Base-by-base conservation (phyloP, 2,329 filamentous ascomycete genomes). In the Pezicula rhizophila region DNA sequence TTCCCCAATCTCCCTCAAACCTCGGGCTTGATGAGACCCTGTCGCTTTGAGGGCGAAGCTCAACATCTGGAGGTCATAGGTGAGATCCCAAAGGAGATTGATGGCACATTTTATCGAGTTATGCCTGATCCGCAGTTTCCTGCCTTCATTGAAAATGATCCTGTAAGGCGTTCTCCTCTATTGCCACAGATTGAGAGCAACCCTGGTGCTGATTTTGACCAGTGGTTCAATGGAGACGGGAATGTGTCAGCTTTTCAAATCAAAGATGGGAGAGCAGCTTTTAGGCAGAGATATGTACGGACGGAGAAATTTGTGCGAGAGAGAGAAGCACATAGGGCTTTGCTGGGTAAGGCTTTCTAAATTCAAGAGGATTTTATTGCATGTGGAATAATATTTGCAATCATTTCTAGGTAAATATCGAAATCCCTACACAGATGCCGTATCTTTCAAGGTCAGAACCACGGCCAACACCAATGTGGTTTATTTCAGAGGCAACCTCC, bases 381-480 rank as follows among this genome's bases (percentile, higher is more conserved):
- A 23, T 23, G 23, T 23, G 6, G 23, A 23, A 3, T 23, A 23
- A 23, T 23, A 7, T 23, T 5, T 23, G 23, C 23, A 7, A 23
- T 3, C 23, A 4, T 23, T 23, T 5, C 23, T 23, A 23, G 23
- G 23, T 0, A 65, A 70, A 34, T 80, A 80, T 52, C 67, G 78
- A 12, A 80, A 82, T 55, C 76, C 75, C 0, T 78, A 68, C 50
- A 79, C 75, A 6, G 74, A 78, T 57, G 73, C 74, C 44, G 76
- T 80, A 5, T 70, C 70, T 42, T 74, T 74, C 2, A 71, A 78
- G 4, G 74, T 80, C 33, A 65, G 76, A 28, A 79, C 76, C 0
- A 76, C 76, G 0, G 71, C 73, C 5, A 82, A 82, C 53, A 82
- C 78, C 2, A 82, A 82, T 46, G 65, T 82, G 15, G 67, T 76